Base-by-base conservation (phyloP, 1,139 yeast species). In the Yamadazyma spencermartinsiae region DNA sequence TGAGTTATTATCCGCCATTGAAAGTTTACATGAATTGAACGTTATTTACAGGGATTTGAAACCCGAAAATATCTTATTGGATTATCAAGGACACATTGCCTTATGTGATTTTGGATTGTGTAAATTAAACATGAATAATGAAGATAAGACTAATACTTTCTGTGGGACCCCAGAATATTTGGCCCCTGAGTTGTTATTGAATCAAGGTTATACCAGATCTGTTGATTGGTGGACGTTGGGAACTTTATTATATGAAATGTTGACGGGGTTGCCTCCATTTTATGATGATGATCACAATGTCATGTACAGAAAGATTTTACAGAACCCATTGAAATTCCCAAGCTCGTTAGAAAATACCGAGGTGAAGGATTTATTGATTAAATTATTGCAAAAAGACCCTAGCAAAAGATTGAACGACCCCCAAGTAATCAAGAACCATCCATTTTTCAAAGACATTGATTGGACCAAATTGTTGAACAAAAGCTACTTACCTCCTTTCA, bases 211-310 rank as follows among this genome's bases (percentile, higher is more conserved):
- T 63, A 89, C 98, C 5, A 80, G 95, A 60, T 83, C 86, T 54
- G 98, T 92, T 28, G 98, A 92, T 64, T 92, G 96, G 82, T 92
- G 98, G 98, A 92, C 98, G 1, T 72, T 92, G 48, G 98, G 98
- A 26, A 92, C 92, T 27, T 72, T 92, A 36, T 72, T 92, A 33
- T 92, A 86, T 60, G 98, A 92, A 61, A 92, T 92, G 98, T 76
- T 94, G 47, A 89, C 97, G 2, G 97, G 98, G 0, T 73, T 92
- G 48, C 98, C 98, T 7, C 97, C 97, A 34, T 92, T 89, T 59
- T 92, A 87, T 59, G 98, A 90, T 56, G 96, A 89, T 56, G 92
- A 90, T 62, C 85, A 86, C n/a, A 85, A 89, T 42, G 82, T 82
- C 37, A 92, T 92, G 98, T 92, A 92, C 68, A 81, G 87, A 56